Evolutionary conservation across 768 basidiomycete genomes (phyloP).

Genomic region (Serpula lacrymans): DNA sequence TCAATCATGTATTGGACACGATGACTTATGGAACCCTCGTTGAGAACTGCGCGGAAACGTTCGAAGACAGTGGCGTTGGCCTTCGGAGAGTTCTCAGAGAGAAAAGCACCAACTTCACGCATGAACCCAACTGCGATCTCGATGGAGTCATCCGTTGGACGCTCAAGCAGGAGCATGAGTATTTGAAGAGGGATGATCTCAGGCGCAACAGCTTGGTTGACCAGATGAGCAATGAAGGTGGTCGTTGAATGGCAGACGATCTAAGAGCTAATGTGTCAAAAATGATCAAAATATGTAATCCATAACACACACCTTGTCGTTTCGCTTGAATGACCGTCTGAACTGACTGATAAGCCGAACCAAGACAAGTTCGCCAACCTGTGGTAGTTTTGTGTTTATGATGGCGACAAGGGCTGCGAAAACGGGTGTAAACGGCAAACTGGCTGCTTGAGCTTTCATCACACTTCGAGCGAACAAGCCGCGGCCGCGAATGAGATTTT

Average conservation of each 20-base stretch:
- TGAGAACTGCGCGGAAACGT: slow-evolving; percentile 93
- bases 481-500: slow-evolving; percentile 91
- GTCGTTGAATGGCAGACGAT: slow-evolving; percentile 92
- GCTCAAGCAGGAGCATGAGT: slow-evolving; percentile 90
- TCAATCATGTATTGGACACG: slow-evolving; percentile 99
- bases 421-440: slow-evolving; percentile 96
- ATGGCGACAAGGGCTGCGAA: slow-evolving; percentile 93
- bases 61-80: slow-evolving; percentile 95
- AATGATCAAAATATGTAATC: not conserved
- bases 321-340: slow-evolving; percentile 89
- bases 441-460: slow-evolving; percentile 97
- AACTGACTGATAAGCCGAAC: slow-evolving; percentile 93
- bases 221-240: slow-evolving; percentile 86
- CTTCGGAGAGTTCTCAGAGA: slow-evolving; percentile 90
- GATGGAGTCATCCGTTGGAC: slow-evolving; percentile 95
- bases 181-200: slow-evolving; percentile 95
- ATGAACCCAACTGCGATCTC: slow-evolving; percentile 98
- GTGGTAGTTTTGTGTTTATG: slow-evolving; percentile 95
- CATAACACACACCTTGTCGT: slow-evolving; percentile 79
- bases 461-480: slow-evolving; percentile 91
- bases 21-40: slow-evolving; percentile 93
- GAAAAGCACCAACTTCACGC: slow-evolving; percentile 94
- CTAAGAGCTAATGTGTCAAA: slow-evolving; percentile 37
- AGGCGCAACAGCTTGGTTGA: slow-evolving; percentile 91
- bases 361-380: slow-evolving; percentile 90